Base-by-base conservation (phyloP, 768 basidiomycete genomes). In the Lactarius sanguifluus region DNA sequence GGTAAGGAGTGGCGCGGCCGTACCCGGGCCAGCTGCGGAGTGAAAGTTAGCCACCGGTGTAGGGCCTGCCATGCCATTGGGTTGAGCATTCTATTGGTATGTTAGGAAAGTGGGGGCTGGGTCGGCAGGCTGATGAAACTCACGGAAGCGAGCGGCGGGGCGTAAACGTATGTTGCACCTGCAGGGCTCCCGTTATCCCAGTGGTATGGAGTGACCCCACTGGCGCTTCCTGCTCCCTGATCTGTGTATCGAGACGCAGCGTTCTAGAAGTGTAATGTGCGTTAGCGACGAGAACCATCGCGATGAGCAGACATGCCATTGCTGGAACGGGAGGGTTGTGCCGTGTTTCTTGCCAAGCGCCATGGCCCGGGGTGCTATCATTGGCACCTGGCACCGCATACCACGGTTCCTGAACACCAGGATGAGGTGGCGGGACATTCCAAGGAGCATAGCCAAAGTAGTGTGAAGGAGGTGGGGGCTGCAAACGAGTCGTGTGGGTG, bases 281-380 rank as follows among this genome's bases (percentile, higher is more conserved):
- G 2, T 62, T 43, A 58, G n/a, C 28, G n/a, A 36, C 3, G 38
- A 36, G 47, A 8, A 28, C 2, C 38, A 28, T 15, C 3, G 12
- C n/a, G 2, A 40, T 34, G 60, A 62, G 32, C 9, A 1, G 12
- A 32, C 57, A 58, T 28, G 28, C 65, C 61, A 45, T 52, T 34
- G 23, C 18, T 28, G 64, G 41, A 55, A 18, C 52, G 23, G 25
- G 34, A 28, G 55, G 30, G 25, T 2, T 25, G 8, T 40, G 38
- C 38, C 47, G 56, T n/a, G 38, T 2, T 28, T 41, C 30, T 18
- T 57, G 23, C 61, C 65, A 57, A 52, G n/a, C 56, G 15, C 23
- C 25, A 23, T 50, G 15, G 32, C 41, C 40, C 16, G 12, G n/a
- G 32, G 32, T 23, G 3, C 32, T 18, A n/a, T 16, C 20, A 10